phyloP scores from a whole-genome alignment of 441 rosid genomes.

The Adansonia gregorii region DNA sequence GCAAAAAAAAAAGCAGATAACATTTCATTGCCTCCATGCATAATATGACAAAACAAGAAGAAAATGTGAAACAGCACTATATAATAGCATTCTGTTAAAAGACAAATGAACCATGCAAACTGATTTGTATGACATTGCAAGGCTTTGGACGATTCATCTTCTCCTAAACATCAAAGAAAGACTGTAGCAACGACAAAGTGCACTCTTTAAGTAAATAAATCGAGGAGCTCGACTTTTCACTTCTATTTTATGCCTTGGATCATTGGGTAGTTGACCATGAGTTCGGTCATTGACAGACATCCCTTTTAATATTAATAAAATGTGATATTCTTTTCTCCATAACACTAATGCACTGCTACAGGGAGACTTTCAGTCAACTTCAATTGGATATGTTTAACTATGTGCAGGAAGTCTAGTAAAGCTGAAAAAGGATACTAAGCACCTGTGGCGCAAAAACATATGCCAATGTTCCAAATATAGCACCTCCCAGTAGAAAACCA shows the following conservation, averaged over 20 bases:
- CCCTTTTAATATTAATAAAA: neutral
- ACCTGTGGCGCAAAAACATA: slow-evolving; percentile 97
- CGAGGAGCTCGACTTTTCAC: no score
- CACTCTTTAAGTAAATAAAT: no score
- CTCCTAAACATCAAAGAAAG: no score
- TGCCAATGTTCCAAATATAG: slow-evolving; percentile 76
- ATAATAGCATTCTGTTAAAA: neutral
- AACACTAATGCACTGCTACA: neutral
- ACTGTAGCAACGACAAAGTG: no score
- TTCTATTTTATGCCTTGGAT: no score
- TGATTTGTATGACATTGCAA: neutral
- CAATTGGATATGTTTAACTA: neutral
- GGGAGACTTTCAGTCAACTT: neutral
- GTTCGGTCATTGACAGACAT: neutral
- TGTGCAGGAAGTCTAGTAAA: neutral
- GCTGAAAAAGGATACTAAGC: slow-evolving; percentile 26
- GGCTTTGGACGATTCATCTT: no score
- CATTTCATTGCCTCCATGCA: neutral
- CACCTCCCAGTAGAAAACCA: slow-evolving; percentile 89
- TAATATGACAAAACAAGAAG: slow-evolving; percentile 1
- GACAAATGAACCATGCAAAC: neutral
- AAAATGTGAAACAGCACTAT: neutral
- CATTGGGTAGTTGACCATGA: no score
- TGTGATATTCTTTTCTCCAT: neutral
- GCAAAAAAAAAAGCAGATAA: neutral